Conservation (phyloP, 495 filamentous ascomycete species). For the Hypoxylon fuscum region DNA sequence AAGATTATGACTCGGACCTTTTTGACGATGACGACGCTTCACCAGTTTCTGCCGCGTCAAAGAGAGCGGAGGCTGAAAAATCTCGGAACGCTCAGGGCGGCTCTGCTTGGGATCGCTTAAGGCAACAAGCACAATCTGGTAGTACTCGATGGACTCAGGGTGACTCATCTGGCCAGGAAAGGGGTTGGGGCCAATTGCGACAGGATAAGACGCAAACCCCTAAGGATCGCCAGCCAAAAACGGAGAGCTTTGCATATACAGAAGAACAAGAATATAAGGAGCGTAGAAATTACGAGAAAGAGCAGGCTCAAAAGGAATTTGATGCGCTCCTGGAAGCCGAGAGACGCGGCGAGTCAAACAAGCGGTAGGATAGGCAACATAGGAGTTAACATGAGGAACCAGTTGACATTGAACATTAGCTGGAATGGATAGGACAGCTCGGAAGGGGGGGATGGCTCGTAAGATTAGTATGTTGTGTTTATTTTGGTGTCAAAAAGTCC, state of each 20-base stretch:
- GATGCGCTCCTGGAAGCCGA: slow-evolving; percentile 51
- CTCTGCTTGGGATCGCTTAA: slow-evolving; percentile 53
- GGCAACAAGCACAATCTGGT: slow-evolving; percentile 42
- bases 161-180: slow-evolving; percentile 43
- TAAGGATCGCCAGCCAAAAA: slow-evolving; percentile 18
- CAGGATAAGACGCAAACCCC: slow-evolving; percentile 36
- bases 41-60: slow-evolving; percentile 45
- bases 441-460: too few relatives aligned
- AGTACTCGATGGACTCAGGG: slow-evolving; percentile 33
- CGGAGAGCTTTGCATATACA: slow-evolving; percentile 48
- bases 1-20: slow-evolving; percentile 43
- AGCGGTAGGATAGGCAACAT: not conserved
- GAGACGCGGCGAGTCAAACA: slow-evolving; percentile 36
- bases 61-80: slow-evolving; percentile 14
- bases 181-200: slow-evolving; percentile 36
- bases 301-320: slow-evolving; percentile 57
- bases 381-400: not conserved
- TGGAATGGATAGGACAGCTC: too few relatives aligned
- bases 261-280: slow-evolving; percentile 45
- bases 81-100: slow-evolving; percentile 12
- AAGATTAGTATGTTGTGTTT: too few relatives aligned
- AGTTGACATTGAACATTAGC: not conserved
- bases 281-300: slow-evolving; percentile 46
- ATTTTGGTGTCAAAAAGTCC: too few relatives aligned
- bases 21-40: slow-evolving; percentile 52